Evolutionary conservation across 495 filamentous ascomycete genomes (phyloP).

Genomic region (Hyphodiscus hymeniophilus): DNA sequence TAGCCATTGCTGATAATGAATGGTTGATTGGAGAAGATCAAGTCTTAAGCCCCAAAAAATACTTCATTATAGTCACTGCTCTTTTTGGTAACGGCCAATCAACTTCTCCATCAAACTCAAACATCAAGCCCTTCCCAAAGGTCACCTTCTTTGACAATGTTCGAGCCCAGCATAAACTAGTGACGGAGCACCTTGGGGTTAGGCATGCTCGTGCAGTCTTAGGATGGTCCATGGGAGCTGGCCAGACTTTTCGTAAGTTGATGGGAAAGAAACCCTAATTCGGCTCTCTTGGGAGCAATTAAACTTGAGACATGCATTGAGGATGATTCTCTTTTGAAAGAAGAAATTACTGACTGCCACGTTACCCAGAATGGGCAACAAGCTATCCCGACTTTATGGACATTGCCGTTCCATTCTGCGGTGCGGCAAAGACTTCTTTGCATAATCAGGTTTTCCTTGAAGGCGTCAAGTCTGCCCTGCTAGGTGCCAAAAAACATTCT

Average conservation of each 20-base stretch:
- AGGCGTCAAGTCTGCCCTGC: constrained; percentile 57
- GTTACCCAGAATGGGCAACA: constrained; percentile 69
- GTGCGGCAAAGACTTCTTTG: constrained; percentile 55
- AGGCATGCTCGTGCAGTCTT: constrained; percentile 53
- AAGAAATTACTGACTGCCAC: too few relatives aligned
- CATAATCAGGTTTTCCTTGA: constrained; percentile 71
- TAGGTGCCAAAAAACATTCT: constrained; percentile 48
- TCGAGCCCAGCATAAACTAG: constrained; percentile 53
- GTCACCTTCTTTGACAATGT: constrained; percentile 64
- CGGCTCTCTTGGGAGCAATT: too few relatives aligned
- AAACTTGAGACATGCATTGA: too few relatives aligned
- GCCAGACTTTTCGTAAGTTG: constrained; percentile 56
- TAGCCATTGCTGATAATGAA: constrained; percentile 49
- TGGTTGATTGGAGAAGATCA: constrained; percentile 59
- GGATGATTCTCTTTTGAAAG: too few relatives aligned
- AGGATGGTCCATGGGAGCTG: constrained; percentile 67
- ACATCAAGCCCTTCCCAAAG: constrained; percentile 47
- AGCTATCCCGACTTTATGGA: constrained; percentile 67
- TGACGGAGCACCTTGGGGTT: constrained; percentile 56
- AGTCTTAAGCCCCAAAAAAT: constrained; percentile 50
- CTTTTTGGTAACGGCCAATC: constrained; percentile 70
- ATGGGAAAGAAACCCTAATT: too few relatives aligned
- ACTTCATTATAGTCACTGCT: constrained; percentile 63
- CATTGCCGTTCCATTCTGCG: constrained; percentile 57
- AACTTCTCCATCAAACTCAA: constrained; percentile 54